Evolutionary conservation across 306 rosid genomes (phyloP).

Genomic region (Sechiopsis laciniata): DNA sequence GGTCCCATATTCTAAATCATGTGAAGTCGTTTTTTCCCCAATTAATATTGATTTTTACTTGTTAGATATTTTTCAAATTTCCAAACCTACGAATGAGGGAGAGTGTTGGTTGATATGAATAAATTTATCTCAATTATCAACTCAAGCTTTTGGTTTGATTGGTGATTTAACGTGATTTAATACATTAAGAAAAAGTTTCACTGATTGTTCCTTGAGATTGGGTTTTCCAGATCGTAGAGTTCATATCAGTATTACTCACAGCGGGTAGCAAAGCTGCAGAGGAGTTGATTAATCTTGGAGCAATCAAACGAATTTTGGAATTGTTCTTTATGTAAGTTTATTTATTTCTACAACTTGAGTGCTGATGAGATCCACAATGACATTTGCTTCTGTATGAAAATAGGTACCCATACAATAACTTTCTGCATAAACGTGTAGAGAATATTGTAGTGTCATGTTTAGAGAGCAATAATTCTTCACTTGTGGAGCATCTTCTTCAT

Average conservation of each 20-base stretch:
- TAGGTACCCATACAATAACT: conserved; percentile 96
- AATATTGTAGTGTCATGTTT: conserved; percentile 66
- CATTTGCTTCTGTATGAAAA: conserved; percentile 27
- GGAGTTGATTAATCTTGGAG: conserved; percentile 80
- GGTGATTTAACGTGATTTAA: background rate
- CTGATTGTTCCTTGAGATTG: conserved; percentile 21
- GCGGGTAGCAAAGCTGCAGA: conserved; percentile 86
- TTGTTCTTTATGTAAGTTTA: conserved; percentile 81
- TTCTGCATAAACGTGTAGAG: conserved; percentile 90
- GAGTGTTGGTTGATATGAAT: too few species aligned
- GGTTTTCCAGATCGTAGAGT: conserved; percentile 74
- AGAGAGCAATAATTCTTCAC: conserved; percentile 77
- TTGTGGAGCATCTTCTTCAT: conserved; percentile 60
- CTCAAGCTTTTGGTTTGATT: background rate
- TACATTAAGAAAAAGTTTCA: background rate
- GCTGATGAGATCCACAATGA: conserved; percentile 26
- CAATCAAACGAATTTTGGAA: conserved; percentile 65
- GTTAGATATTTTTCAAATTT: too few species aligned
- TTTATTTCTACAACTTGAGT: conserved; percentile 17
- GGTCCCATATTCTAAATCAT: too few species aligned
- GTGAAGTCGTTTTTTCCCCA: too few species aligned
- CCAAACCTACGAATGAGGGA: too few species aligned
- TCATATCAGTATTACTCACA: conserved; percentile 72
- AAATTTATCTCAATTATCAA: background rate
- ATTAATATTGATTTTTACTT: too few species aligned